A percentile compares a stretch with the other conserved stretches of the same genome.
Conservation (phyloP, 495 filamentous ascomycete species). For the Podospora anserina region DNA sequence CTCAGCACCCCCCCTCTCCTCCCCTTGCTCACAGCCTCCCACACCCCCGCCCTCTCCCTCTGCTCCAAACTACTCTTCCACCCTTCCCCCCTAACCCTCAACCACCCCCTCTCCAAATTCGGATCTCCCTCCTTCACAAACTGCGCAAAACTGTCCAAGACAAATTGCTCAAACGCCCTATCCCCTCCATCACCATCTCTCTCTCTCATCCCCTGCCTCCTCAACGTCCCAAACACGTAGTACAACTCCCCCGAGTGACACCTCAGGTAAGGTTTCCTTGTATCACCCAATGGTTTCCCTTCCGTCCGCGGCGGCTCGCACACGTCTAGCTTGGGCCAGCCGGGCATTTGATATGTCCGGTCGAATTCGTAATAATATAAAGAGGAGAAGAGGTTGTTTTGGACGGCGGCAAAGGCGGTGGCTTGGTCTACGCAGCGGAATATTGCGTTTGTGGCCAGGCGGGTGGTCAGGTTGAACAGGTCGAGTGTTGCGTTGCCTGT, state of each 20-base stretch:
- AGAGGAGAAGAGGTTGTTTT: constrained; percentile 31
- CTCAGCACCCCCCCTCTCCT: constrained; percentile 19
- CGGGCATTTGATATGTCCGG: constrained; percentile 49
- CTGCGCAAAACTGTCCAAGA: constrained; percentile 36
- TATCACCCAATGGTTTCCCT: constrained; percentile 42
- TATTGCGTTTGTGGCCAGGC: constrained; percentile 47
- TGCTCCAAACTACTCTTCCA: constrained; percentile 26
- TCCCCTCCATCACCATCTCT: constrained; percentile 40
- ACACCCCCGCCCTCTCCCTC: constrained; percentile 22
- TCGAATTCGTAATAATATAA: constrained; percentile 53
- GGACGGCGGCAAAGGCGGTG: constrained; percentile 39
- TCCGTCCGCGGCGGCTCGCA: constrained; percentile 44
- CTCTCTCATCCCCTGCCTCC: constrained; percentile 32
- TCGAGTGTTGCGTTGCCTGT: constrained; percentile 41
- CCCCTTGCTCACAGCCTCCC: constrained; percentile 28
- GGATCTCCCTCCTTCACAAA: constrained; percentile 40
- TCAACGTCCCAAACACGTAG: constrained; percentile 42
- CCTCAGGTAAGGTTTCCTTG: constrained; percentile 34
- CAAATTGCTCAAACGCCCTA: constrained; percentile 35
- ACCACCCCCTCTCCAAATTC: constrained; percentile 33
- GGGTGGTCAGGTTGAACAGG: constrained; percentile 44
- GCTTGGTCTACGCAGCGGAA: constrained; percentile 52
- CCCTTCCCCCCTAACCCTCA: constrained; percentile 28
- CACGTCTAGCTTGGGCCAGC: constrained; percentile 45
- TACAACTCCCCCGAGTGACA: constrained; percentile 40